phyloP scores from a whole-genome alignment of 768 basidiomycete genomes.

The Hygrocybe punicea region DNA sequence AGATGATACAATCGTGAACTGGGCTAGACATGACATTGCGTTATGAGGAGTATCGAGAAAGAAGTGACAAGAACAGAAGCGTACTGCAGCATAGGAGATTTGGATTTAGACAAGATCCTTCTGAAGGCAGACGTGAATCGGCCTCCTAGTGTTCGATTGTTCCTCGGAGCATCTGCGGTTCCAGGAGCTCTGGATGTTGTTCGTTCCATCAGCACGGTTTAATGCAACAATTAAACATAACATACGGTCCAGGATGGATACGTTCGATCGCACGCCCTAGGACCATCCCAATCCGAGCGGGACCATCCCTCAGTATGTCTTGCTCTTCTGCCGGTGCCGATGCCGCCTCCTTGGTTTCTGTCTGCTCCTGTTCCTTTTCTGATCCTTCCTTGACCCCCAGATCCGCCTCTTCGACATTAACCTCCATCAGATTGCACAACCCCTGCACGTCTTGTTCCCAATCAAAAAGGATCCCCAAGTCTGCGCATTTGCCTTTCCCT shows the following conservation, averaged over 20 bases:
- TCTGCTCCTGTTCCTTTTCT: neutral
- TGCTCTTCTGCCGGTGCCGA: no score
- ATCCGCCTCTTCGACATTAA: neutral
- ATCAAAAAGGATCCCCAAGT: neutral
- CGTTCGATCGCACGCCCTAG: no score
- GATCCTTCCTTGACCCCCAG: neutral
- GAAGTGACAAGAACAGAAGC: neutral
- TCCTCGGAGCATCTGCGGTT: neutral
- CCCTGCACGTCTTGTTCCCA: neutral
- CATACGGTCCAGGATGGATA: no score
- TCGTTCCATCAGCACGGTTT: neutral
- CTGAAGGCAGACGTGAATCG: neutral
- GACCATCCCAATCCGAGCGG: neutral
- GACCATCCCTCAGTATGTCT: neutral
- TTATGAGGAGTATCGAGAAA: no score
- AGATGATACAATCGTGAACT: conserved; percentile 6
- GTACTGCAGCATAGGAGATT: neutral
- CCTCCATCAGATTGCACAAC: no score
- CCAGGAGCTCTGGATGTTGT: neutral
- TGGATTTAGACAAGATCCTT: neutral
- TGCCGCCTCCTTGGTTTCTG: neutral
- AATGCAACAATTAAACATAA: neutral
- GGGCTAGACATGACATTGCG: neutral
- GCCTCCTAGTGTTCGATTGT: neutral
- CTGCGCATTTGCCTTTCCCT: neutral